Base-by-base conservation (phyloP, 2,329 filamentous ascomycete genomes). In the Fusarium sp. region DNA sequence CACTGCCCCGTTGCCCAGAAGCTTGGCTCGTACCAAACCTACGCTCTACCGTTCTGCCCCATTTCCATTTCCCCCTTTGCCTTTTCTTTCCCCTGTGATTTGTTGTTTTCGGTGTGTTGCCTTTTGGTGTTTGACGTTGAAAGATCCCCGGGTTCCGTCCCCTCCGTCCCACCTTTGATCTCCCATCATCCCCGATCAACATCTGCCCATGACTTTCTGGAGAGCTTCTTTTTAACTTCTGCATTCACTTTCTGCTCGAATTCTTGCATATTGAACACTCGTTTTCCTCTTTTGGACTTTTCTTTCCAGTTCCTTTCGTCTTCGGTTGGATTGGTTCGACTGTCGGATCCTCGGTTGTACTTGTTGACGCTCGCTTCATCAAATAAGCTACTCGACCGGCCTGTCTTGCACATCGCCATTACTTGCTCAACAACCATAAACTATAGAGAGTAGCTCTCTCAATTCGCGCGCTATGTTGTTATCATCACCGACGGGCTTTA, bases 1-100 rank as follows among this genome's bases (percentile, higher is more conserved):
- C 72, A 74, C 71, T 65, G 72, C 72, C 72, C 55, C 65, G 62
- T 62, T 69, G 69, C 69, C 71, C 56, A 73, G 69, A 62, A 43
- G 20, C 64, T 73, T 70, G 65, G 70, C 71, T 72, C 67, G 63
- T 68, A 71, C 62, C 62, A 51, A 58, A 48, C 33, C 39, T 37
- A 39, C 39, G 33, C 50, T 52, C 19, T 46, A 41, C 48, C 22
- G n/a, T 43, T 37, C 50, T 13, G 33, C 49, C 27, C 27, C 27
- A 30, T 30, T 27, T 27, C 25, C 13, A 27, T 62, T 50, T 46
- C 44, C 56, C 58, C 55, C 56, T 30, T 30, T 30, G 27, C 27
- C 27, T 55, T 58, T 14, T 32, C 47, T 49, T 56, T 17, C 35
- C 35, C 35, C 17, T 35, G 14, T 30, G 30, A 30, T 32, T 22